These are phyloP conservation scores for Camelina hispida DNA, from an alignment of 345 rosid species.

Conservation along the genomic window DNA sequence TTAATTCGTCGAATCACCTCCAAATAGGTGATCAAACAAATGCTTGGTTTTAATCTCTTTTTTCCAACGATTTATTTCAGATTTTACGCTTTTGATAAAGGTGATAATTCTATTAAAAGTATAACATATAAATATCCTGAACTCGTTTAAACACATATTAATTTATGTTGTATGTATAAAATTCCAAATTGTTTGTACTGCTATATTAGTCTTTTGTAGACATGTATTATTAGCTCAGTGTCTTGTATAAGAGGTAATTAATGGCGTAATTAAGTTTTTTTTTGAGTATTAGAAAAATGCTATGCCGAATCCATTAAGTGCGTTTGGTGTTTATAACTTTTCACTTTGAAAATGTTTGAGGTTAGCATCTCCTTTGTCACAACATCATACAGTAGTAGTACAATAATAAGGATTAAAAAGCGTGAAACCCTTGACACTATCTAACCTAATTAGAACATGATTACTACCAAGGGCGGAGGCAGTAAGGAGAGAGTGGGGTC, in stretches of 20 bases:
- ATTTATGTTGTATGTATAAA: too few relatives aligned
- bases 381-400: too few relatives aligned
- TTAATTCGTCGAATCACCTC: neutral
- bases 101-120: neutral
- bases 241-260: neutral
- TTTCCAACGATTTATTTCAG: neutral
- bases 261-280: too few relatives aligned
- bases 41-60: neutral
- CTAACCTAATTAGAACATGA: too few relatives aligned
- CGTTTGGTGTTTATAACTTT: neutral
- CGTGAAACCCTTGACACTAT: too few relatives aligned
- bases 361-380: neutral
- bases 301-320: too few relatives aligned
- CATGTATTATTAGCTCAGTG: neutral
- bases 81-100: neutral
- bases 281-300: too few relatives aligned
- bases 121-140: neutral
- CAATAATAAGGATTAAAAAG: neutral
- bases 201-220: neutral
- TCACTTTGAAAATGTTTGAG: neutral
- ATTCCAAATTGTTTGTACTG: neutral
- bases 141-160: neutral
- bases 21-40: neutral
- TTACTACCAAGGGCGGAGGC: too few relatives aligned
- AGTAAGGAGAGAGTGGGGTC: too few relatives aligned